Conservation (phyloP, 495 filamentous ascomycete species). For the Aspergillus avenaceus region DNA sequence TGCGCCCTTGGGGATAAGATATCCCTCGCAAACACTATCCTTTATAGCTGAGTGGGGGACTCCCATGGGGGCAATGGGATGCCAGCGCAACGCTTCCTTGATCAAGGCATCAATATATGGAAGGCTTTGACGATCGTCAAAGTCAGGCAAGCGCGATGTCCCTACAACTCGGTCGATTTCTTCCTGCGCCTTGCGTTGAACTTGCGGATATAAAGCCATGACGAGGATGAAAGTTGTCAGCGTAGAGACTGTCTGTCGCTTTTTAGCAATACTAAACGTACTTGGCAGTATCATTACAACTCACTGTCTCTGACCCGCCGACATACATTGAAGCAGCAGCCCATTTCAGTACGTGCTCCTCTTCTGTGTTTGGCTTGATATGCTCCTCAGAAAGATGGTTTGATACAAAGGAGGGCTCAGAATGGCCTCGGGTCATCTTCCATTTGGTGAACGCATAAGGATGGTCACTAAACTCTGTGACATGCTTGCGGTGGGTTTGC, state of each 20-base stretch:
- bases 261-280: background rate
- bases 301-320: constrained; percentile 52
- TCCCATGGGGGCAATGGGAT: constrained; percentile 36
- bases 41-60: constrained; percentile 52
- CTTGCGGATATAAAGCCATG: constrained; percentile 39
- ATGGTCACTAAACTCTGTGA: constrained; percentile 17
- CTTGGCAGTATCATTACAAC: background rate
- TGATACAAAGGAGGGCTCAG: constrained; percentile 25
- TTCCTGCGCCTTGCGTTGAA: constrained; percentile 46
- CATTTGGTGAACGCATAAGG: constrained; percentile 38
- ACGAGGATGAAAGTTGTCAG: constrained; percentile 35
- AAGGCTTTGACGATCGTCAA: constrained; percentile 28
- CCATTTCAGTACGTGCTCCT: constrained; percentile 30
- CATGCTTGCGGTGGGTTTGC: constrained; percentile 19
- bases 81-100: constrained; percentile 45
- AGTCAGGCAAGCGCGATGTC: constrained; percentile 21
- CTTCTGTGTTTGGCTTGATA: constrained; percentile 11
- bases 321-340: constrained; percentile 44
- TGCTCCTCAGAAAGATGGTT: constrained; percentile 19
- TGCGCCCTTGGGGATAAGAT: constrained; percentile 44
- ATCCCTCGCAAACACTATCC: constrained; percentile 44
- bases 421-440: constrained; percentile 28
- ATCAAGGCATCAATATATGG: constrained; percentile 43
- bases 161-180: constrained; percentile 54
- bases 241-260: constrained; percentile 28